Conservation (phyloP, 768 basidiomycete species). For the Lactarius sp. region DNA sequence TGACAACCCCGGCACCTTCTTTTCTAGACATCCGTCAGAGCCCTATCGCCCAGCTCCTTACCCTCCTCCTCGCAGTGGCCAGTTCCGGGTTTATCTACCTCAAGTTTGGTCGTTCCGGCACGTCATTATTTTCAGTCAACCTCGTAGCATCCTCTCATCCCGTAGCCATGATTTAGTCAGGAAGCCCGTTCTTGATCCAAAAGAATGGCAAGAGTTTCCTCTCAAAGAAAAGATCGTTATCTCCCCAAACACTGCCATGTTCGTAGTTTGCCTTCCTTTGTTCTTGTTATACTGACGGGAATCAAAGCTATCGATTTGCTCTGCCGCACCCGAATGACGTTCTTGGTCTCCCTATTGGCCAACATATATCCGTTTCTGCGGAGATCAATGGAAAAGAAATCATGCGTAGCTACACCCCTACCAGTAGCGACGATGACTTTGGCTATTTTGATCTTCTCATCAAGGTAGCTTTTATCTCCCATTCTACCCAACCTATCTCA, state of each 20-base stretch:
- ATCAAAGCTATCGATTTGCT: slow-evolving; percentile 81
- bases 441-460: slow-evolving; percentile 96
- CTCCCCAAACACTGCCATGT: slow-evolving; percentile 97
- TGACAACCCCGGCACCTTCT: slow-evolving; percentile 15
- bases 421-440: slow-evolving; percentile 85
- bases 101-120: slow-evolving; percentile 42
- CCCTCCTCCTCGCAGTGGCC: slow-evolving; percentile 48
- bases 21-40: slow-evolving; percentile 34
- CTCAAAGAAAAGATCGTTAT: slow-evolving; percentile 76
- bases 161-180: slow-evolving; percentile 40
- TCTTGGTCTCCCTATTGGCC: slow-evolving; percentile 92
- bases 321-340: slow-evolving; percentile 69
- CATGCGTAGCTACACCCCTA: slow-evolving; percentile 92
- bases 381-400: slow-evolving; percentile 90
- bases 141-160: background rate
- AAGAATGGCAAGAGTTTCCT: slow-evolving; percentile 76
- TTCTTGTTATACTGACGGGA: slow-evolving; percentile 8
- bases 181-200: slow-evolving; percentile 68
- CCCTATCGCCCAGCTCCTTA: slow-evolving; percentile 42
- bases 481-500: background rate
- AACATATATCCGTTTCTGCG: slow-evolving; percentile 90
- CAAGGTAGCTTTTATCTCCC: slow-evolving; percentile 54
- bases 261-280: slow-evolving; percentile 28
- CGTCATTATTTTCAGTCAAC: slow-evolving; percentile 26
- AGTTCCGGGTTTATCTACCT: slow-evolving; percentile 48